A percentile compares a stretch with the other conserved stretches of the same genome.
Evolutionary conservation across 192 early-diverging fungal species (phyloP).

Genomic region (Gamsiella multidivaricata): DNA sequence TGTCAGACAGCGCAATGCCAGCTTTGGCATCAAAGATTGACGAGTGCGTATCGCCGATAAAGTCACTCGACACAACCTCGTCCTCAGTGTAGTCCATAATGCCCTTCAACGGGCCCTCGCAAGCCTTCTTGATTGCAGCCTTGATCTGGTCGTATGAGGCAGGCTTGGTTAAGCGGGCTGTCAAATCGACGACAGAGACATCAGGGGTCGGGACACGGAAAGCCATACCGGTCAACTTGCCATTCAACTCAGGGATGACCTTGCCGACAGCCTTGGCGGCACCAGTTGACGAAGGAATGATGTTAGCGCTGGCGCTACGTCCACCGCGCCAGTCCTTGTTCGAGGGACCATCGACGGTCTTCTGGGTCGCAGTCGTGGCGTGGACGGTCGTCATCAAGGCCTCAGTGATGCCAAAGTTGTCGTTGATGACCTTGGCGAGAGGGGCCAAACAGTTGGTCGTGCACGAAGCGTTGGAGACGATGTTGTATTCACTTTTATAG

Average conservation of each 20-base stretch:
- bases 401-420: constrained; percentile 95
- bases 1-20: constrained; percentile 92
- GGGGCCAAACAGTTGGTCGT: constrained; percentile 99
- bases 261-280: constrained; percentile 99
- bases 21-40: constrained; percentile 97
- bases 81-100: constrained; percentile 95
- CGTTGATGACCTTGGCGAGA: constrained; percentile 95
- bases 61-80: constrained; percentile 94
- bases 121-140: constrained; percentile 83
- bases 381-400: constrained; percentile 99
- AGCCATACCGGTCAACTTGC: constrained; percentile 98
- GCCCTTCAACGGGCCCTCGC: constrained; percentile 84
- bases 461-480: constrained; percentile 99
- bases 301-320: constrained; percentile 94
- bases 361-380: constrained; percentile 98
- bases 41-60: constrained; percentile 90
- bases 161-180: constrained; percentile 89
- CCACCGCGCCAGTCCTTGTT: constrained; percentile 98
- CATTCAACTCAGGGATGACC: constrained; percentile 93
- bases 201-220: constrained; percentile 94
- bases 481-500: constrained; percentile 87
- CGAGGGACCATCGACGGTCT: constrained; percentile 99
- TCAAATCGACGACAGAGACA: constrained; percentile 98
- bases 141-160: constrained; percentile 94
- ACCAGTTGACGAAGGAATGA: constrained; percentile 97